Evolutionary conservation across 1,284 basidiomycete genomes (phyloP).

Genomic region (Ustilago curta): DNA sequence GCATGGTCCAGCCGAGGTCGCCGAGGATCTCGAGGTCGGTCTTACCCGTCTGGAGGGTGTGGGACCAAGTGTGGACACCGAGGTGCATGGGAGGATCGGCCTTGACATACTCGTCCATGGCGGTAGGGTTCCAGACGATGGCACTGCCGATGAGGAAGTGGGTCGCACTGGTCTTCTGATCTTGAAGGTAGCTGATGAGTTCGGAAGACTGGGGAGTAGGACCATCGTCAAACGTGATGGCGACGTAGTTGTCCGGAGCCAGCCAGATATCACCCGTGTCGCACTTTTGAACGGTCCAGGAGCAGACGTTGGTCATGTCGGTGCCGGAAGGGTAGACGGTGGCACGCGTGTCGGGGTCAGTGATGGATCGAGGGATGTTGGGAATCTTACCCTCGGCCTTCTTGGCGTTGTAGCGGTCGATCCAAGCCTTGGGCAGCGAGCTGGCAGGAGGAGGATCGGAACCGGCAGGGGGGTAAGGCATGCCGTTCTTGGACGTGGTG

Average conservation of each 20-base stretch:
- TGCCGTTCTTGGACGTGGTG: conserved; percentile 53
- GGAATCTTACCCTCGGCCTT: conserved; percentile 80
- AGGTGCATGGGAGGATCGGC: conserved; percentile 74
- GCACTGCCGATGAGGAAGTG: conserved; percentile 86
- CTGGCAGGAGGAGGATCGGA: conserved; percentile 43
- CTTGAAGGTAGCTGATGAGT: conserved; percentile 75
- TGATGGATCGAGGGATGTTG: conserved; percentile 74
- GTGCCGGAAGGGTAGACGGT: conserved; percentile 54
- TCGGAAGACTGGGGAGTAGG: conserved; percentile 72
- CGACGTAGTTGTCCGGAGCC: conserved; percentile 55
- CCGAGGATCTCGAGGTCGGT: conserved; percentile 78
- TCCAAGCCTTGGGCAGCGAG: conserved; percentile 73
- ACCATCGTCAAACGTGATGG: conserved; percentile 76
- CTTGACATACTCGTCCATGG: conserved; percentile 74
- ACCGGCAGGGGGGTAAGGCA: conserved; percentile 56
- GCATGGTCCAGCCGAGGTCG: conserved; percentile 85
- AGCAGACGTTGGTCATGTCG: conserved; percentile 57
- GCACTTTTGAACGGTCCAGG: conserved; percentile 61
- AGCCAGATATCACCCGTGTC: conserved; percentile 58
- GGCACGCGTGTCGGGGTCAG: conserved; percentile 43
- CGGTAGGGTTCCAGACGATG: conserved; percentile 74
- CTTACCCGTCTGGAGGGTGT: conserved; percentile 78
- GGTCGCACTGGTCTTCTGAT: conserved; percentile 75
- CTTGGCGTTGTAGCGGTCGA: conserved; percentile 75
- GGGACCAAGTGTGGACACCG: conserved; percentile 72